Conservation (phyloP, 2,329 filamentous ascomycete species). For the Magnaporthiopsis incrustans region DNA sequence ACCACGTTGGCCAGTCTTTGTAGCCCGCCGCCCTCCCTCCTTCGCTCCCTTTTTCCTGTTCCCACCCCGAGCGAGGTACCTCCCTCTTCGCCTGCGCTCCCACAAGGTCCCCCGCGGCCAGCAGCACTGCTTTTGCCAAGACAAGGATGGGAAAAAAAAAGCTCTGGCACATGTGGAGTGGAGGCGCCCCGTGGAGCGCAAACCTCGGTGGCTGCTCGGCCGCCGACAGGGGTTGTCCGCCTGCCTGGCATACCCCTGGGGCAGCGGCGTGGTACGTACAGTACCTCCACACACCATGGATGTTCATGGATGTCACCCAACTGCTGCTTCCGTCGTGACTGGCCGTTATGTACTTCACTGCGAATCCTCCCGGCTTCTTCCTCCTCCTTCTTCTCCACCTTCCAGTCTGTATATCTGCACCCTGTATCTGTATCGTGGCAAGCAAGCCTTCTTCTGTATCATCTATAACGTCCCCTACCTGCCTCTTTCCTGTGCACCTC, state of each 20-base stretch:
- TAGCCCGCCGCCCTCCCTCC: background rate
- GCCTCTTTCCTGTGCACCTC: background rate
- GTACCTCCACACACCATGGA: background rate
- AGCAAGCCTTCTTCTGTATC: background rate
- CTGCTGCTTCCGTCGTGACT: too few relatives aligned
- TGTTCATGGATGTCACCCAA: background rate
- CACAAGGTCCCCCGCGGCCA: background rate
- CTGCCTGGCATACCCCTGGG: background rate
- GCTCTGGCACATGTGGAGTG: background rate
- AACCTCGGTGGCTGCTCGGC: background rate
- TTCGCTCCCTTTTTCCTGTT: background rate
- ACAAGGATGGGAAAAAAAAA: background rate
- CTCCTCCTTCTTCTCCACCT: background rate
- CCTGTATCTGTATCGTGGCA: background rate
- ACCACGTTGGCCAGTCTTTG: background rate
- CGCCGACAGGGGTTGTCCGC: background rate
- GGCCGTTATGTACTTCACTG: background rate
- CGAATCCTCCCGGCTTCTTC: background rate
- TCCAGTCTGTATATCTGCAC: background rate
- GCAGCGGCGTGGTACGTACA: background rate
- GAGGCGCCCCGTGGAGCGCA: background rate
- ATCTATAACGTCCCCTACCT: background rate
- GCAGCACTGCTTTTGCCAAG: background rate
- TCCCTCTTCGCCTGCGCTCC: too few relatives aligned
- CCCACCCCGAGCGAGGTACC: background rate